These are phyloP conservation scores for Pichia gijzeniarum DNA, from an alignment of 805 yeast species.

Conservation along the genomic window DNA sequence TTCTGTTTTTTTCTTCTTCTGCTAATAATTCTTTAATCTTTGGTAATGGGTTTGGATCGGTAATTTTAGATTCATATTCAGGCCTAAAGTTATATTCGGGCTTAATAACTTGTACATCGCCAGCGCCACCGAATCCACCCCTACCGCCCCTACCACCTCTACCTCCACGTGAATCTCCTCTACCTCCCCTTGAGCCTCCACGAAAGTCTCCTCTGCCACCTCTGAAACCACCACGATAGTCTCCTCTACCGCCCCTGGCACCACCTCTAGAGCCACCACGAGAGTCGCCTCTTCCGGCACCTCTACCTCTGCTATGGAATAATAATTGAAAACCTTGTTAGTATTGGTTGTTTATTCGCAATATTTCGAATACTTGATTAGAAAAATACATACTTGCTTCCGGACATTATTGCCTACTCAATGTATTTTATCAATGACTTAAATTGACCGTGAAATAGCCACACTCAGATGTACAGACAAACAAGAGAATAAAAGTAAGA, in stretches of 20 bases:
- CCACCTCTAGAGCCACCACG: not conserved
- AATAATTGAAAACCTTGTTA: not conserved
- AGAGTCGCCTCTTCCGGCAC: not conserved
- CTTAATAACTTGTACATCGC: conserved; percentile 15
- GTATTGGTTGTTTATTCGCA: not conserved
- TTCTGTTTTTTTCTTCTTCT: conserved; percentile 8
- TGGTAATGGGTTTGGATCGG: conserved; percentile 14
- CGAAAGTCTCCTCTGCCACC: conserved; percentile 2
- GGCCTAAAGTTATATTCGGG: conserved; percentile 18
- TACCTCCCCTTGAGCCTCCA: conserved; percentile 1
- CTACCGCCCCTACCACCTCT: conserved; percentile 13
- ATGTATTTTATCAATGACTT: no score
- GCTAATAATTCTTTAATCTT: conserved; percentile 13
- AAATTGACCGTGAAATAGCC: no score
- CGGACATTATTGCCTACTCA: no score
- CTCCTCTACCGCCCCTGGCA: not conserved
- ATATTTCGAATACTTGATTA: no score
- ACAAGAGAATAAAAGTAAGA: no score
- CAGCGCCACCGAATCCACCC: conserved; percentile 13
- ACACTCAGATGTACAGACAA: no score
- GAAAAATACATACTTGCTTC: no score
- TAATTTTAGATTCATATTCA: conserved; percentile 14
- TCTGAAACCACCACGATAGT: not conserved
- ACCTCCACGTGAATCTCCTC: conserved; percentile 2
- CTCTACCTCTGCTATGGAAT: not conserved